Evolutionary conservation across 1,284 basidiomycete genomes (phyloP).

Genomic region (Fomes fomentarius): DNA sequence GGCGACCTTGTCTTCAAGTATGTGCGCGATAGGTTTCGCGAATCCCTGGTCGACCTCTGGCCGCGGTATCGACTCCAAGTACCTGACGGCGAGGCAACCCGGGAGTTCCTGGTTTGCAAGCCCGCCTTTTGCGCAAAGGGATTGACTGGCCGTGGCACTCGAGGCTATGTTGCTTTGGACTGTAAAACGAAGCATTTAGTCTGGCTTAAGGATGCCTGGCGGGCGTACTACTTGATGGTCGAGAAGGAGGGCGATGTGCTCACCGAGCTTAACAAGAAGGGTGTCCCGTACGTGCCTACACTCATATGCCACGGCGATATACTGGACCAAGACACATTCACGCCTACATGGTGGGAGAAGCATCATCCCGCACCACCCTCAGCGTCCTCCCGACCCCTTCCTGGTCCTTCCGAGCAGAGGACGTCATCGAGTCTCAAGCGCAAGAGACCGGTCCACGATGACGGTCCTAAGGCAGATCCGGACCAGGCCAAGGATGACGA

Average conservation of each 20-base stretch:
- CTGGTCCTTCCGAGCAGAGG: too few relatives aligned
- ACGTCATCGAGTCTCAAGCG: conserved; percentile 2
- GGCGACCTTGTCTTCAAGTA: background rate
- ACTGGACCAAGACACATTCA: background rate
- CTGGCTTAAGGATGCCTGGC: conserved; percentile 4
- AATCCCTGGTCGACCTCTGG: too few relatives aligned
- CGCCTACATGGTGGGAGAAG: background rate
- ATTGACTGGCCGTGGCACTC: conserved; percentile 3
- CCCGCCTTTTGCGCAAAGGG: background rate
- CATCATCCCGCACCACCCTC: background rate
- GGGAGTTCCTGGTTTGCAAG: conserved; percentile 1
- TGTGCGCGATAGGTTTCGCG: background rate
- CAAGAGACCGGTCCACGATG: background rate
- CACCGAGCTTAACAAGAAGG: background rate
- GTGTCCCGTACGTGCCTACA: background rate
- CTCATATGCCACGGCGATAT: background rate
- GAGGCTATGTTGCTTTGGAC: conserved; percentile 2
- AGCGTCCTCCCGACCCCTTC: too few relatives aligned
- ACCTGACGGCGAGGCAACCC: background rate
- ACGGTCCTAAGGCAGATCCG: too few relatives aligned
- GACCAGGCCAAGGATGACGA: background rate
- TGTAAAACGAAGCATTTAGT: background rate
- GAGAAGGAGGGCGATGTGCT: background rate
- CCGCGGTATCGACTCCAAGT: background rate
- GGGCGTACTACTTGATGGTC: background rate